Evolutionary conservation across 2,329 filamentous ascomycete genomes (phyloP).

Genomic region (Zasmidium cellare): DNA sequence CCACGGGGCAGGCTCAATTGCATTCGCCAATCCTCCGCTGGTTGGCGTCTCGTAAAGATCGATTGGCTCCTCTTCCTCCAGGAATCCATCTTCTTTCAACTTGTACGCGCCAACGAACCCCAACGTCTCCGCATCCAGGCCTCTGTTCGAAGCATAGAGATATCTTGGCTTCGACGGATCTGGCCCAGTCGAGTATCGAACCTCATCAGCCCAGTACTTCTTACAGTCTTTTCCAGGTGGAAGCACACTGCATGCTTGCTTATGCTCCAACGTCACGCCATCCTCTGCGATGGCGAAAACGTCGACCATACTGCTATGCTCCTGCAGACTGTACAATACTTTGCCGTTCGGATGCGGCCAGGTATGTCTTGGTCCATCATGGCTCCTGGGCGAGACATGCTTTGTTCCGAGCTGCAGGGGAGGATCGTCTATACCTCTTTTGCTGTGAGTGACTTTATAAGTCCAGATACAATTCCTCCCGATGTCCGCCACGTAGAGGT

Average conservation of each 20-base stretch:
- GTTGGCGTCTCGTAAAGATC: slow-evolving; percentile 38
- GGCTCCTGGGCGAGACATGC: slow-evolving; percentile 29
- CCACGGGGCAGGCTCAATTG: slow-evolving; percentile 36
- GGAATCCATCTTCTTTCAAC: slow-evolving; percentile 26
- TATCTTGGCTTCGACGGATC: slow-evolving; percentile 27
- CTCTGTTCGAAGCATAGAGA: slow-evolving; percentile 37
- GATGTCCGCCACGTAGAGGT: slow-evolving; percentile 36
- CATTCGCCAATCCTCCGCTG: slow-evolving; percentile 37
- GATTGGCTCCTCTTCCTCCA: slow-evolving; percentile 29
- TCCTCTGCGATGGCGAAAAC: slow-evolving; percentile 31
- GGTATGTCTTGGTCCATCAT: slow-evolving; percentile 37
- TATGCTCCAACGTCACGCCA: slow-evolving; percentile 30
- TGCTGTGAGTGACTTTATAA: slow-evolving; percentile 26
- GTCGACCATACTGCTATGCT: slow-evolving; percentile 39
- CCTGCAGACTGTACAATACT: slow-evolving; percentile 36
- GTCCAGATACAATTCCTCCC: slow-evolving; percentile 39
- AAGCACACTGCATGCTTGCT: slow-evolving; percentile 32
- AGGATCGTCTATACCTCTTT: slow-evolving; percentile 17
- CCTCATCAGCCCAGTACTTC: slow-evolving; percentile 39
- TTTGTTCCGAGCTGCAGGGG: slow-evolving; percentile 30
- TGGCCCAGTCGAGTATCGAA: slow-evolving; percentile 32
- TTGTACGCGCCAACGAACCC: slow-evolving; percentile 35
- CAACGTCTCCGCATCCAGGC: slow-evolving; percentile 32
- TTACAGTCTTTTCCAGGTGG: slow-evolving; percentile 33
- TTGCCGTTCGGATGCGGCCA: slow-evolving; percentile 37